Conservation (phyloP, 148 eudicot genomes). For the Rhododendron simsii region DNA sequence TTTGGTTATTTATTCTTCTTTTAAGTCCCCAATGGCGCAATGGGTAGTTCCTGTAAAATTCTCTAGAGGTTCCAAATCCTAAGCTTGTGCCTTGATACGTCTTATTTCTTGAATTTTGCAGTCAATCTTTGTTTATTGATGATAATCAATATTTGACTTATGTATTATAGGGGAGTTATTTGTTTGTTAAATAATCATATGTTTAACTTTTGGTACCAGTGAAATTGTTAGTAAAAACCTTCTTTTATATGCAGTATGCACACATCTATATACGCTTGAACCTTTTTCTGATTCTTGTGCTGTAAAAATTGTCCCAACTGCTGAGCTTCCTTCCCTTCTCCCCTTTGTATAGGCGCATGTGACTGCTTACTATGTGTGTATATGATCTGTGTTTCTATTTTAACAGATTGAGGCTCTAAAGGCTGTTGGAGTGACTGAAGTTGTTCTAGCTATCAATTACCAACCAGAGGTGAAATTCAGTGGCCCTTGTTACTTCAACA, state of each 20-base stretch:
- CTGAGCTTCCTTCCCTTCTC: not conserved
- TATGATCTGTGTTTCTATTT: not conserved
- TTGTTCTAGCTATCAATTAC: slow-evolving; percentile 95
- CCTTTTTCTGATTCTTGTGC: not conserved
- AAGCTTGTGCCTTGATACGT: not conserved
- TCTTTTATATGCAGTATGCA: not conserved
- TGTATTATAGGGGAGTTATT: not conserved
- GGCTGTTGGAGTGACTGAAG: slow-evolving; percentile 90
- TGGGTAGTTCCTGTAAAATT: not conserved
- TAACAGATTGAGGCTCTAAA: slow-evolving; percentile 90
- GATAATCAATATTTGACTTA: not conserved
- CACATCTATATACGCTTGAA: not conserved
- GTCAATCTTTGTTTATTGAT: not conserved
- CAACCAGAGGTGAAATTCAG: slow-evolving; percentile 77
- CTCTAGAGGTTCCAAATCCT: not conserved
- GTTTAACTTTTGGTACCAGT: not conserved
- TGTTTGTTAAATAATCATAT: not conserved
- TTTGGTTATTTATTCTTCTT: not conserved
- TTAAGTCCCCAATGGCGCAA: not conserved
- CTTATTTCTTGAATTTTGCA: not conserved
- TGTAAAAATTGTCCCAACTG: not conserved
- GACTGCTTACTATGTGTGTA: not conserved
- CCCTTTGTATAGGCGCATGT: not conserved
- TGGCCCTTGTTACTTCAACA: not conserved
- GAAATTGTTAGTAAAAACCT: not conserved